Evolutionary conservation across 2,329 filamentous ascomycete species (phyloP).

Genomic region (Sclerotinia nivalis): DNA sequence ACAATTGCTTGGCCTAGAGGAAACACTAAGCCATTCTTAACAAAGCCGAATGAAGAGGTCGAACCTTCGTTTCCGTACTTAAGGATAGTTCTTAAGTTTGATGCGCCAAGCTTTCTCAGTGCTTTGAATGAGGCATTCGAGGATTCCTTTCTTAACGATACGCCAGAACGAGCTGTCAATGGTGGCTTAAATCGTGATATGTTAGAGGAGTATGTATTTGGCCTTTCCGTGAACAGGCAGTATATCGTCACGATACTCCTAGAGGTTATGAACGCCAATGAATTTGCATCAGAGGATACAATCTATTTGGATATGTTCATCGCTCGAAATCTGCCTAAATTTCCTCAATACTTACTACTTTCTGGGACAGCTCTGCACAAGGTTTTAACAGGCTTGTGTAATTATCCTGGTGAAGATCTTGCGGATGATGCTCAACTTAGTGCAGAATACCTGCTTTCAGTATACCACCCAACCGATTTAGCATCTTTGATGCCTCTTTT

Average conservation of each 20-base stretch:
- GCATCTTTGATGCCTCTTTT: constrained; percentile 75
- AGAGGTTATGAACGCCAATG: constrained; percentile 79
- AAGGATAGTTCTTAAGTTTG: constrained; percentile 79
- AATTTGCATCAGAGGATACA: constrained; percentile 78
- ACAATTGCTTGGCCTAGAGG: constrained; percentile 73
- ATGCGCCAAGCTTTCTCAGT: constrained; percentile 89
- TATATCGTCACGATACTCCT: constrained; percentile 89
- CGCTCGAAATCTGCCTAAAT: constrained; percentile 92
- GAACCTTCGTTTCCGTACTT: constrained; percentile 85
- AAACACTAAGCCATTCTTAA: constrained; percentile 60
- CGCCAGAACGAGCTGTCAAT: constrained; percentile 61
- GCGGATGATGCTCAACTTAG: constrained; percentile 96
- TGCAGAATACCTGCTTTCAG: constrained; percentile 88
- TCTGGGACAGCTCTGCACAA: constrained; percentile 82
- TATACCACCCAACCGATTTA: constrained; percentile 87
- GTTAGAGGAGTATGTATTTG: constrained; percentile 66
- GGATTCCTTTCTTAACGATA: constrained; percentile 86
- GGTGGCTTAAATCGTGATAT: constrained; percentile 52
- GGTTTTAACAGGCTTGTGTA: constrained; percentile 79
- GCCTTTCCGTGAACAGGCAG: constrained; percentile 79
- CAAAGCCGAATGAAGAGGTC: constrained; percentile 54
- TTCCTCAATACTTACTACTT: constrained; percentile 90
- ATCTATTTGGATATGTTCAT: constrained; percentile 99
- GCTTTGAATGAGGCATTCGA: constrained; percentile 97
- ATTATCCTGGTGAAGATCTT: constrained; percentile 76